These are phyloP conservation scores for Boletus sensibilis DNA, from an alignment of 768 basidiomycete species.

Conservation along the genomic window DNA sequence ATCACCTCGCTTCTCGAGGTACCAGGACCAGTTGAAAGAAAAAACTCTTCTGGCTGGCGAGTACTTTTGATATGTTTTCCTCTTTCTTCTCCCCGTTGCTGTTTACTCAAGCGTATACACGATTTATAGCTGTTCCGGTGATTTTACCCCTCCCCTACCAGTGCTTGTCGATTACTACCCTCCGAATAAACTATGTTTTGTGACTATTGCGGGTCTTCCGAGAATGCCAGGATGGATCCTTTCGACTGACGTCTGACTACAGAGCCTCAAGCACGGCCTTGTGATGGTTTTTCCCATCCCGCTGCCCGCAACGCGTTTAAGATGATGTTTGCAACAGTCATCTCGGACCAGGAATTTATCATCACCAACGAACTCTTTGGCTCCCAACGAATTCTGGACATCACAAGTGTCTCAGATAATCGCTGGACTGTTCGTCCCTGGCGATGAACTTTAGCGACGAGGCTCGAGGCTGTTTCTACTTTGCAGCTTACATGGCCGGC, in stretches of 20 bases:
- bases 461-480: not conserved
- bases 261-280: not conserved
- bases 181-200: constrained; percentile 21
- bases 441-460: not conserved
- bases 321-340: not conserved
- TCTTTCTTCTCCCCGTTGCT: not conserved
- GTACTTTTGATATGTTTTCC: constrained; percentile 19
- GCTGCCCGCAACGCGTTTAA: not conserved
- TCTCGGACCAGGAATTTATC: not conserved
- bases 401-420: not conserved
- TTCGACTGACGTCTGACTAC: not conserved
- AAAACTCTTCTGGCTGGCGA: constrained; percentile 23
- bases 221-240: not conserved
- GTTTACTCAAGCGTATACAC: constrained; percentile 23
- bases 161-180: constrained; percentile 21
- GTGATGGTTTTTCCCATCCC: too few species aligned
- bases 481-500: not conserved
- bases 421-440: too few species aligned
- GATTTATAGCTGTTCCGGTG: constrained; percentile 22
- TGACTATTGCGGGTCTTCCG: constrained; percentile 1
- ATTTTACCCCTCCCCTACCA: constrained; percentile 8
- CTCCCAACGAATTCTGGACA: not conserved
- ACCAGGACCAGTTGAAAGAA: constrained; percentile 23
- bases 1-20: constrained; percentile 23
- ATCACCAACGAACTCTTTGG: not conserved